Conservation (phyloP, 257 asterid genomes). For the Dorcoceras hygrometricum region DNA sequence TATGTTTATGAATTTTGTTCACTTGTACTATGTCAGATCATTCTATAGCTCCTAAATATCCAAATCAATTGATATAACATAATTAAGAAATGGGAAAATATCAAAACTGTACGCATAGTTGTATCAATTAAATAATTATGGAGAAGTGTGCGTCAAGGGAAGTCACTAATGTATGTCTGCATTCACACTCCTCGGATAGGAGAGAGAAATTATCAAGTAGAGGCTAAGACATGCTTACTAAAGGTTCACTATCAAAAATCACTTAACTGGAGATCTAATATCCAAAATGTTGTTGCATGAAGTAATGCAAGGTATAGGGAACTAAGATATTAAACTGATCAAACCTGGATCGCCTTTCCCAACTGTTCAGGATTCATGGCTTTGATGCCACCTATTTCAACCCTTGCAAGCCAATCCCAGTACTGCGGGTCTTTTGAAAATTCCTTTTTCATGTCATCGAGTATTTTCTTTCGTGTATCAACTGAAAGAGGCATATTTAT, state of each 20-base stretch:
- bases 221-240: neutral
- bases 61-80: no score
- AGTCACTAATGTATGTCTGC: no score
- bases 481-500: constrained; percentile 52
- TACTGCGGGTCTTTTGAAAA: constrained; percentile 58
- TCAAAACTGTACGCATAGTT: no score
- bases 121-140: no score
- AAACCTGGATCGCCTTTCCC: constrained; percentile 64
- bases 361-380: constrained; percentile 35
- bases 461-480: constrained; percentile 54
- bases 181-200: no score
- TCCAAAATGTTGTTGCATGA: neutral
- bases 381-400: constrained; percentile 35
- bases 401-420: constrained; percentile 96
- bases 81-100: no score
- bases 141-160: no score
- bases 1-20: no score
- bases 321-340: neutral
- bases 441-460: constrained; percentile 61
- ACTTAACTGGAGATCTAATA: neutral
- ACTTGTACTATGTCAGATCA: no score
- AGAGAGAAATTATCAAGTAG: neutral
- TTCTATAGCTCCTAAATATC: no score
- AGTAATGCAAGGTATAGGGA: neutral
- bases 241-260: neutral